Conservation (phyloP, 2,329 filamentous ascomycete genomes). For the Ascochyta rabiei region DNA sequence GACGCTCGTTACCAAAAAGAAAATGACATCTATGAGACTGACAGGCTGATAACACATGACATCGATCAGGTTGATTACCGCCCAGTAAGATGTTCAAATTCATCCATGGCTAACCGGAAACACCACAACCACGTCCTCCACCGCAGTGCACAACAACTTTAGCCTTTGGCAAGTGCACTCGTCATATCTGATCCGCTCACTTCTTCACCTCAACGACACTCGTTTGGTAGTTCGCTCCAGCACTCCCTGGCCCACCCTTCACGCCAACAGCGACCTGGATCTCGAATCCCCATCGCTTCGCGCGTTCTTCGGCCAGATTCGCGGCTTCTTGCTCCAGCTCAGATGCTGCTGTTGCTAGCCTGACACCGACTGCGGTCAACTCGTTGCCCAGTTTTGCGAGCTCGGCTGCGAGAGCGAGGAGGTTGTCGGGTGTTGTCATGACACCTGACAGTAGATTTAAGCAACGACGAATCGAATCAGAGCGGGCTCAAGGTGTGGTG, state of each 20-base stretch:
- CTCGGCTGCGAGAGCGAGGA: conserved; percentile 29
- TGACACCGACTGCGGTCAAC: conserved; percentile 21
- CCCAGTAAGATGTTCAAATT: no score
- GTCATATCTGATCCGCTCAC: neutral
- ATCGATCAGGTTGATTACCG: no score
- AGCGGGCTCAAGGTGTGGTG: no score
- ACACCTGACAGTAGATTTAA: neutral
- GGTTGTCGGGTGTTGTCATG: conserved; percentile 30
- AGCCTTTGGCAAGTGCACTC: no score
- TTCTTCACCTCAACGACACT: conserved; percentile 21
- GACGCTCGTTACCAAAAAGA: no score
- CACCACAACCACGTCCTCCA: neutral
- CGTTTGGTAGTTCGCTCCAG: conserved; percentile 7
- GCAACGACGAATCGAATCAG: no score
- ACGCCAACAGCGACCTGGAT: conserved; percentile 28
- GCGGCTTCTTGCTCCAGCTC: conserved; percentile 32
- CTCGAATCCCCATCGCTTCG: conserved; percentile 32
- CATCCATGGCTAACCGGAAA: neutral
- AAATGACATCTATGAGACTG: no score
- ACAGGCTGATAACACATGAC: no score
- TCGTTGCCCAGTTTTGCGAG: conserved; percentile 22
- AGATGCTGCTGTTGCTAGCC: conserved; percentile 22
- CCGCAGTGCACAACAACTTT: neutral
- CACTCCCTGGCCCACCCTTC: conserved; percentile 5
- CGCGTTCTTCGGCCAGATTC: conserved; percentile 28